Percentiles rank a stretch among this genome's conserved stretches.
These are phyloP conservation scores for Quercus alba DNA, from an alignment of 306 rosid species.

Conservation along the genomic window DNA sequence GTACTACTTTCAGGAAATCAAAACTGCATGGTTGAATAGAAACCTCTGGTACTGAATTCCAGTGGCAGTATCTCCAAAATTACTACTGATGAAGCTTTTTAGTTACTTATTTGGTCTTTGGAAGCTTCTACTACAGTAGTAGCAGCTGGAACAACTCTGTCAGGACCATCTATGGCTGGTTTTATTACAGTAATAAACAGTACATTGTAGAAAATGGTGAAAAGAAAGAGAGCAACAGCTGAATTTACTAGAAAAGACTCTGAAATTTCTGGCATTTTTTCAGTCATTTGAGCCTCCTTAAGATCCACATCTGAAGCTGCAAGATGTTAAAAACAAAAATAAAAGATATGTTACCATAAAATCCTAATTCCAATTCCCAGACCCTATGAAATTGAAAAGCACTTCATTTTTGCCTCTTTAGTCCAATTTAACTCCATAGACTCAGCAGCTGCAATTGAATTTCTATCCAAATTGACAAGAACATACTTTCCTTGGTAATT, in stretches of 20 bases:
- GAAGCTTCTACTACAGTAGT: slow-evolving; percentile 5
- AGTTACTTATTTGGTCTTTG: not conserved
- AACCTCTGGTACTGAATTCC: not conserved
- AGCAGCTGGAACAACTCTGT: not conserved
- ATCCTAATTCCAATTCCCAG: not conserved
- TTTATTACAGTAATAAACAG: slow-evolving; percentile 61
- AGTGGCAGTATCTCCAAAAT: slow-evolving; percentile 3
- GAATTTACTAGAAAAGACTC: slow-evolving; percentile 40
- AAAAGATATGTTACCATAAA: not conserved
- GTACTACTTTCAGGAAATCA: not conserved
- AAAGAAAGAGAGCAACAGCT: slow-evolving; percentile 49
- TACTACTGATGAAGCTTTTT: slow-evolving; percentile 7
- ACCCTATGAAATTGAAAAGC: not conserved
- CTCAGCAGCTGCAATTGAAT: too few species aligned
- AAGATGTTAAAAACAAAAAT: not conserved
- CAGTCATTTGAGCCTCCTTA: slow-evolving; percentile 20
- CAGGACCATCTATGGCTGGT: slow-evolving; percentile 63
- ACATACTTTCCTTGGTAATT: too few species aligned
- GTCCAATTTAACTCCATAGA: not conserved
- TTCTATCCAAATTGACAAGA: too few species aligned
- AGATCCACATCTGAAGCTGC: slow-evolving; percentile 56
- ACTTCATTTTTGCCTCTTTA: not conserved
- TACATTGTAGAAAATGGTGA: slow-evolving; percentile 70
- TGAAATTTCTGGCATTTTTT: slow-evolving; percentile 44
- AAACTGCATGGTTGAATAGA: not conserved